Base-by-base conservation (phyloP, 2,329 filamentous ascomycete species). In the Colletotrichum theobromicola region DNA sequence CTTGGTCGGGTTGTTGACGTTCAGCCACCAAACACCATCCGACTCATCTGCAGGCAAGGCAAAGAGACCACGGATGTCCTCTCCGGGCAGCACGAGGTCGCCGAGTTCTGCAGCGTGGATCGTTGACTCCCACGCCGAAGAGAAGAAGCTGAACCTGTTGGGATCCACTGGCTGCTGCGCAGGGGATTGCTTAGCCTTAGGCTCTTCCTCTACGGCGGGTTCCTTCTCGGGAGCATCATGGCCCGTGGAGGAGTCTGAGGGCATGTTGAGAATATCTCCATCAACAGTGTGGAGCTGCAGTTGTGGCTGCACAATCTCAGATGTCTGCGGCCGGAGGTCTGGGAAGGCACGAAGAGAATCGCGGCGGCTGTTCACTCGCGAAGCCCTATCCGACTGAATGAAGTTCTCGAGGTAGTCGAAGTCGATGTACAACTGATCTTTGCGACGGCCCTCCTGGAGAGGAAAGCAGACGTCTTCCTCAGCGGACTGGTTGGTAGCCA, bases 21-120 rank as follows among this genome's bases (percentile, higher is more conserved):
- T 98, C 65, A 99, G 89, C 97, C 97, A 99, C 96, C 96, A 99
- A n/a, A 98, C 96, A 79, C 96, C 96, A 79, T 95, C 89, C 3
- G 86, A 84, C 75, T 92, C 90, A 34, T 89, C 88, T 67, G 88
- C 91, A 8, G 91, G 91, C 37, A 93, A 86, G 35, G 88, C 87
- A 82, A 99, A 99, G 13, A 99, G 91, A 71, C 95, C 95, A 35
- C 95, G 93, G 79, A 98, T 94, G 72, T 94, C 94, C 82, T 98
- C 97, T 10, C 95, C 96, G 3, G 96, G 95, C 72, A 98, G 92
- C 6, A 98, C 90, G 10, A 98, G 90, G 79, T 96, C 96, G 24
- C 95, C 95, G 76, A 99, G 90, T 79, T 98, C 95, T 2, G 94
- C 91, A 18, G 96, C 95, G 81, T 98, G 96, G 75, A 98, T 95